These are phyloP conservation scores for Ascomycota sp. DNA, from an alignment of 2,329 filamentous ascomycete genomes.

Conservation along the genomic window DNA sequence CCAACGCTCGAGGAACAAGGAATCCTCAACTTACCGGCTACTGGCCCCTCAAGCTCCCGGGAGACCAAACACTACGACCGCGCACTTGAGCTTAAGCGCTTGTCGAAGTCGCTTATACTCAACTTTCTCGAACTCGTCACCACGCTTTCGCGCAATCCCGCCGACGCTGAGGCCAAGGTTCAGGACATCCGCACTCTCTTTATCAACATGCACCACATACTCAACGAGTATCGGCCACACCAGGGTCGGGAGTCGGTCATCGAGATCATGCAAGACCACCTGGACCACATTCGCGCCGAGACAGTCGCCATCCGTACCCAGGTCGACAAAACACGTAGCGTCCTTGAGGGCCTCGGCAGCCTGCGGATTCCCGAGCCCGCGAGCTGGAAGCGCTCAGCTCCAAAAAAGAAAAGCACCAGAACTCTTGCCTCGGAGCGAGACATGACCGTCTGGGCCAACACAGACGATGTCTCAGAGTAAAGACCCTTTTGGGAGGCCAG, in stretches of 20 bases:
- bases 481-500: too few species aligned
- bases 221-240: conserved; percentile 86
- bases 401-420: conserved; percentile 2
- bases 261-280: conserved; percentile 63
- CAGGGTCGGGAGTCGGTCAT: conserved; percentile 79
- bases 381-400: conserved; percentile 3
- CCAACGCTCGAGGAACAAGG: conserved; percentile 46
- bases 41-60: conserved; percentile 16
- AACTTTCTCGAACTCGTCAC: conserved; percentile 75
- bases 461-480: too few species aligned
- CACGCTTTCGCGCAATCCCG: conserved; percentile 8
- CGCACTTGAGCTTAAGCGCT: conserved; percentile 46
- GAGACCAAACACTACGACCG: conserved; percentile 37
- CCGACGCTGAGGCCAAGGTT: conserved; percentile 44
- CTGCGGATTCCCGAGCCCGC: conserved; percentile 13
- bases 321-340: conserved; percentile 47
- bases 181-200: conserved; percentile 61
- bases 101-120: conserved; percentile 65
- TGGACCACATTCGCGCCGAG: conserved; percentile 50
- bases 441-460: too few species aligned
- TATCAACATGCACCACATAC: conserved; percentile 75
- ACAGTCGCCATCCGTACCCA: conserved; percentile 44
- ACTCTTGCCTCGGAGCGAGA: conserved; percentile 4
- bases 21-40: conserved; percentile 40
- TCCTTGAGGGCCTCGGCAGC: conserved; percentile 46